Percentiles rank a stretch among this genome's conserved stretches.
Evolutionary conservation across 306 rosid species (phyloP).

Genomic region (Gastrolobium bilobum): DNA sequence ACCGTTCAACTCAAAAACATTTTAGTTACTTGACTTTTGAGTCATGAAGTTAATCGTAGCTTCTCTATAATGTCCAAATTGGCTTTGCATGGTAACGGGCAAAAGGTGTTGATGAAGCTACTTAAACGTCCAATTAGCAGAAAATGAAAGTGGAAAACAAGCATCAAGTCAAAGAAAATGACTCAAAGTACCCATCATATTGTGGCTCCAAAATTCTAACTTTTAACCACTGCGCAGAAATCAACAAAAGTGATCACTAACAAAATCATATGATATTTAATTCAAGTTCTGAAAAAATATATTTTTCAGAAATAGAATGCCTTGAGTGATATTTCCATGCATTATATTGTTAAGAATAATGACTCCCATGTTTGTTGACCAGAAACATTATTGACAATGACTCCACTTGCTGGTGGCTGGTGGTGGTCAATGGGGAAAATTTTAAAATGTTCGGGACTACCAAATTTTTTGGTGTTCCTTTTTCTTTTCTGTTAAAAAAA

Average conservation of each 20-base stretch:
- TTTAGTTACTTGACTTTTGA: neutral
- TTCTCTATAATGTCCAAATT: neutral
- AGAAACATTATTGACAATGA: neutral
- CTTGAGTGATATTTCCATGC: neutral
- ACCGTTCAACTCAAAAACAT: neutral
- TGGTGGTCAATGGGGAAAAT: too few species aligned
- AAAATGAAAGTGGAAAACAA: constrained; percentile 14
- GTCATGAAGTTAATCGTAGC: constrained; percentile 7
- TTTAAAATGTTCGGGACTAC: too few species aligned
- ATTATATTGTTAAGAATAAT: neutral
- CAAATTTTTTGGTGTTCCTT: too few species aligned
- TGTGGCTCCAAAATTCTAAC: neutral
- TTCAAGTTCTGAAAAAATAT: neutral
- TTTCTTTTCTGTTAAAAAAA: too few species aligned
- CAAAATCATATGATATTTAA: neutral
- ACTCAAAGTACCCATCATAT: neutral
- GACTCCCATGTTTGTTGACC: neutral
- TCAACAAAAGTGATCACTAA: neutral
- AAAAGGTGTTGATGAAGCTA: too few species aligned
- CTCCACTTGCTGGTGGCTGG: too few species aligned
- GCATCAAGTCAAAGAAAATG: neutral
- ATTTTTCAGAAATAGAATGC: neutral
- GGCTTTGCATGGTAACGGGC: neutral
- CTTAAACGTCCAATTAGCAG: neutral
- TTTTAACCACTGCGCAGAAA: neutral